A percentile compares a stretch with the other conserved stretches of the same genome.
These are phyloP conservation scores for Hamigera avellanea DNA, from an alignment of 495 filamentous ascomycete genomes.

Conservation along the genomic window DNA sequence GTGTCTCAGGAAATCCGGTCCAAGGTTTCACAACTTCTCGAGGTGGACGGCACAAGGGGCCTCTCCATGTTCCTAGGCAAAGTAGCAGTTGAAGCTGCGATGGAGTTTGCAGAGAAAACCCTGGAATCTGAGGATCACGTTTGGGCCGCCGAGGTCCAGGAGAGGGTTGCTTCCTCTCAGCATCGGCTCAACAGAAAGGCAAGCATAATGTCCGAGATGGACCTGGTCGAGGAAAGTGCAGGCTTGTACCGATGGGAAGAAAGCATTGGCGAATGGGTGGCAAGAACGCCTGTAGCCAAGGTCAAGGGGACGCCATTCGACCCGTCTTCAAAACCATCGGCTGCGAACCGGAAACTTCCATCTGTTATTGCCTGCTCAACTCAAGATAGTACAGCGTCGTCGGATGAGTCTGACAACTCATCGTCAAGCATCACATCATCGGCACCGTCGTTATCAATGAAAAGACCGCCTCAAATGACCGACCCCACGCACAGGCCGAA, in stretches of 20 bases:
- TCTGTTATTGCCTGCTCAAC: conserved; percentile 11
- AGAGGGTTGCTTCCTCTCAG: conserved; percentile 17
- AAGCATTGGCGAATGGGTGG: conserved; percentile 43
- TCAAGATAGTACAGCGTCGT: conserved; percentile 14
- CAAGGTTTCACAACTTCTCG: conserved; percentile 19
- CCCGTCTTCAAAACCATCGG: conserved; percentile 2
- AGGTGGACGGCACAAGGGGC: conserved; percentile 10
- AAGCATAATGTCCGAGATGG: conserved; percentile 8
- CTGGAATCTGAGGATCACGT: conserved; percentile 35
- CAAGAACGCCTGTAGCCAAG: conserved; percentile 28
- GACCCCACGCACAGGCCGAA: conserved; percentile 2
- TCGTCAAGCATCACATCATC: conserved; percentile 24
- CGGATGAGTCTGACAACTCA: conserved; percentile 7
- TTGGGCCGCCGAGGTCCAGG: conserved; percentile 37
- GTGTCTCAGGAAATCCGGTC: conserved; percentile 16
- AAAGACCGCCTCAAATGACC: conserved; percentile 6
- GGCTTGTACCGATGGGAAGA: conserved; percentile 44
- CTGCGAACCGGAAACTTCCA: conserved; percentile 1
- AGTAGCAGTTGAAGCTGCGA: conserved; percentile 36
- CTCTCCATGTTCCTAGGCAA: conserved; percentile 21
- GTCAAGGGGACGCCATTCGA: conserved; percentile 2
- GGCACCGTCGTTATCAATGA: conserved; percentile 15
- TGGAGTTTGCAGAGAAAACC: conserved; percentile 34
- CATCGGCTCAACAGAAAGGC: conserved; percentile 1
- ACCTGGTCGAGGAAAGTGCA: conserved; percentile 4